A percentile compares a stretch with the other conserved stretches of the same genome.
Evolutionary conservation across 257 asterid species (phyloP).

Genomic region (Capsicum chinense): DNA sequence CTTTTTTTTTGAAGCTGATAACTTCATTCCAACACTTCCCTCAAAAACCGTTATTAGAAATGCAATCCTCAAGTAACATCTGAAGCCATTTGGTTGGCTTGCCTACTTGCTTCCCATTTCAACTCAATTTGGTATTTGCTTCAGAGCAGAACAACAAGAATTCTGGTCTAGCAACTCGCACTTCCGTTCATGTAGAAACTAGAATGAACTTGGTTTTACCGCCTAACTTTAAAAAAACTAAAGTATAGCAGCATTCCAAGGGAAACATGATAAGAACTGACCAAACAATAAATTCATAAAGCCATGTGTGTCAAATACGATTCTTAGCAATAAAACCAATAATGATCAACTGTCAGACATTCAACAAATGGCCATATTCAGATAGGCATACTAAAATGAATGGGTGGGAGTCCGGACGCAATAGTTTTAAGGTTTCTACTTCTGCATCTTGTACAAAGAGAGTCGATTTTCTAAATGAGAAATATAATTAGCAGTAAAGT

Average conservation of each 20-base stretch:
- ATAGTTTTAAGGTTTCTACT: constrained; percentile 2
- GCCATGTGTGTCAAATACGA: not conserved
- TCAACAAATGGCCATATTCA: constrained; percentile 10
- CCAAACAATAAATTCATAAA: not conserved
- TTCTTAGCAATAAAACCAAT: not conserved
- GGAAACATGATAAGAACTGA: constrained; percentile 5
- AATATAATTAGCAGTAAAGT: not conserved
- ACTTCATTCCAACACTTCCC: not conserved
- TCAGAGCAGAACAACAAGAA: not conserved
- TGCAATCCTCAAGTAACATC: constrained; percentile 9
- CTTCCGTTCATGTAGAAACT: too few species aligned
- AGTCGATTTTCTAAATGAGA: not conserved
- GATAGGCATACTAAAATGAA: not conserved
- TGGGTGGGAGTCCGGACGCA: not conserved
- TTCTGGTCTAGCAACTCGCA: constrained; percentile 6
- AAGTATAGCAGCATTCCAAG: not conserved
- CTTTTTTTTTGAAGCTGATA: too few species aligned
- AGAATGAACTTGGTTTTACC: not conserved
- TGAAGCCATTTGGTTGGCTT: not conserved
- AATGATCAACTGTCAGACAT: not conserved
- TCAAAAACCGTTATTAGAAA: not conserved
- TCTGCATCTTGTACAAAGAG: constrained; percentile 20
- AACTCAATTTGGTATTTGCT: not conserved
- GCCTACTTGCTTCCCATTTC: constrained; percentile 21
- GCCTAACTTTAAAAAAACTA: not conserved